Conservation (phyloP, 257 asterid genomes). For the Gentiana macrophylla region DNA sequence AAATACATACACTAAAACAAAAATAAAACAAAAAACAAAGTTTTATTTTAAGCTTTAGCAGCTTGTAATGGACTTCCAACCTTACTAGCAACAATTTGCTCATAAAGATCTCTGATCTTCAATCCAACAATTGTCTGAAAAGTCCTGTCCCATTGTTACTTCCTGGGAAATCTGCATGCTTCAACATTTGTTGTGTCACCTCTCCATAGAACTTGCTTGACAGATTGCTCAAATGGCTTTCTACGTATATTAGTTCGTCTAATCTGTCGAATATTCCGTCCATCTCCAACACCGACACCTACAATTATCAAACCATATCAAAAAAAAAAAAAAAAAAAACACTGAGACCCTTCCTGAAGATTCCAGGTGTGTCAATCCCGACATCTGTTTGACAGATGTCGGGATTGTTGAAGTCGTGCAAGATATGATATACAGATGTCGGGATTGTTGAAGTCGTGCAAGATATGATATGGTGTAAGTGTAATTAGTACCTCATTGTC, state of each 20-base stretch:
- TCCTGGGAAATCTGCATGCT: constrained; percentile 90
- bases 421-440: too few relatives aligned
- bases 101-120: constrained; percentile 89
- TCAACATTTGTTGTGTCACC: constrained; percentile 93
- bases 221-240: constrained; percentile 92
- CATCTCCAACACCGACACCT: constrained; percentile 97
- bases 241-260: constrained; percentile 85
- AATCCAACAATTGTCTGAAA: constrained; percentile 79
- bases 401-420: too few relatives aligned
- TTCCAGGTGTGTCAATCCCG: too few relatives aligned
- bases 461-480: too few relatives aligned
- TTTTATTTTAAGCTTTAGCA: constrained; percentile 42
- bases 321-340: too few relatives aligned
- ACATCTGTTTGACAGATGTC: too few relatives aligned
- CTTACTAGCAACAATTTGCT: constrained; percentile 63
- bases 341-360: too few relatives aligned
- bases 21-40: too few relatives aligned
- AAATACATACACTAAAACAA: too few relatives aligned
- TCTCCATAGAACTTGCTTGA: constrained; percentile 96
- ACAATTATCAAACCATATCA: not conserved
- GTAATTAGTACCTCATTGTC: constrained; percentile 69
- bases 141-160: constrained; percentile 98
- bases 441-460: too few relatives aligned
- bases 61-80: constrained; percentile 47
- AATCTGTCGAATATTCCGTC: constrained; percentile 96